A percentile compares a stretch with the other conserved stretches of the same genome.
Evolutionary conservation across 345 rosid species (phyloP).

Genomic region (Toxicodendron radicans): DNA sequence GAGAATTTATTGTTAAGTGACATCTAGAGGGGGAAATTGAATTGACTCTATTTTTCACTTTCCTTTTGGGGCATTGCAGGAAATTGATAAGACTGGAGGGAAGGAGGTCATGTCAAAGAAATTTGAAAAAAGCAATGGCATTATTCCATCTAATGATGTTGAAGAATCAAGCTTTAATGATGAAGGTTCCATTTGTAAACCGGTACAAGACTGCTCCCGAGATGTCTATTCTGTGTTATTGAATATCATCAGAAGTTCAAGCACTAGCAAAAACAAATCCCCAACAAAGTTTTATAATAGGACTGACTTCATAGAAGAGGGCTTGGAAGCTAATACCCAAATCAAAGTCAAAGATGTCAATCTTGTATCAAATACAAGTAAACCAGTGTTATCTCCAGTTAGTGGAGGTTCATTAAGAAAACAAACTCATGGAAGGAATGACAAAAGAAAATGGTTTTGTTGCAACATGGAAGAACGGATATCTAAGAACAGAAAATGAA

Average conservation of each 20-base stretch:
- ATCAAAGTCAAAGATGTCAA: constrained; percentile 20
- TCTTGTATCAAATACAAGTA: constrained; percentile 1
- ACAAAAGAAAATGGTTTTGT: constrained; percentile 58
- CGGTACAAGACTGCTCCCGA: constrained; percentile 16
- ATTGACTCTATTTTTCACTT: neutral
- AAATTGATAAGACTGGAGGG: neutral
- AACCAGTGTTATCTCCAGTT: neutral
- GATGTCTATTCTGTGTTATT: constrained; percentile 19
- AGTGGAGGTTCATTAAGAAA: constrained; percentile 14
- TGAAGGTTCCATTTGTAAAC: constrained; percentile 23
- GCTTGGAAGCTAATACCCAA: constrained; percentile 12
- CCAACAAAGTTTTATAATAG: neutral
- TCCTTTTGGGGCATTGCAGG: constrained; percentile 23
- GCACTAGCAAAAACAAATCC: constrained; percentile 9
- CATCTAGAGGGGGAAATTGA: too few relatives aligned
- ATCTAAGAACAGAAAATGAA: constrained; percentile 24
- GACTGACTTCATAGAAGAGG: constrained; percentile 8
- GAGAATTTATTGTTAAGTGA: too few relatives aligned
- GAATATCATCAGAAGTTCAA: constrained; percentile 5
- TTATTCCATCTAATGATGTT: constrained; percentile 6
- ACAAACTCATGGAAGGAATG: constrained; percentile 13
- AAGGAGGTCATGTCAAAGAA: constrained; percentile 8
- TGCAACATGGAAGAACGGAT: constrained; percentile 42
- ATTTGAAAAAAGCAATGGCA: neutral
- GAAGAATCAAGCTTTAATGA: constrained; percentile 18